Evolutionary conservation across 1,139 yeast species (phyloP), one percentile per base, ranked within the genome.

Genomic region (Schizosaccharomyces versatilis): DNA sequence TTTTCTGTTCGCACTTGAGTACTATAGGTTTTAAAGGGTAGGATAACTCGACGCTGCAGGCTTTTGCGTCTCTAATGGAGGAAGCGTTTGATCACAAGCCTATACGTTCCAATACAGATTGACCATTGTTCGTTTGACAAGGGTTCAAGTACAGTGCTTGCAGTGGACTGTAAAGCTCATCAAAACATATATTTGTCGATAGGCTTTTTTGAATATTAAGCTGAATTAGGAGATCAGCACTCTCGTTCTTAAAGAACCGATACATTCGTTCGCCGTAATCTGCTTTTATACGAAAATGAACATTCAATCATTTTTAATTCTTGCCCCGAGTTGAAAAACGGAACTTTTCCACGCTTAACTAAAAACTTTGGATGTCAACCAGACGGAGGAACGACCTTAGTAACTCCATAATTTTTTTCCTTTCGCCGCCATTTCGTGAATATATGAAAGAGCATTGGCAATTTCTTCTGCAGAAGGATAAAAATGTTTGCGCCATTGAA

Each of bases 81-180:
- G 79, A 55, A 81, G 67, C 24, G 86, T 80, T 36, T 84, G 80
- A 76, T 79, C 77, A 52, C 78, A 76, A 60, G 78, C 73, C 2
- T 83, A 85, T 40, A 77, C 74, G 63, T 80, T 81, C 0, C 94
- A 94, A 55, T 84, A 68, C 61, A 82, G 94, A 54, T 86, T 86
- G 70, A 12, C 90, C 90, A 19, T 71, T 62, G 54, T 70, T 71
- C 6, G 71, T 71, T 74, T 73, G 71, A 51, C 64, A 64, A 59
- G 69, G 70, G 47, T 62, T 62, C 53, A 24, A 57, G 17, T 36
- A 41, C 32, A 49, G 51, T 24, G 51, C 53, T 38, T 49, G 54
- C 53, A 47, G 49, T 36, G 48, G n/a, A 19, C 52, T 51, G 40
- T 51, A 49, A n/a, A 55, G 53, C 44, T 24, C 32, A 15, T 54